phyloP scores from a whole-genome alignment of 2,329 filamentous ascomycete genomes.

The Raffaelea albimanens region DNA sequence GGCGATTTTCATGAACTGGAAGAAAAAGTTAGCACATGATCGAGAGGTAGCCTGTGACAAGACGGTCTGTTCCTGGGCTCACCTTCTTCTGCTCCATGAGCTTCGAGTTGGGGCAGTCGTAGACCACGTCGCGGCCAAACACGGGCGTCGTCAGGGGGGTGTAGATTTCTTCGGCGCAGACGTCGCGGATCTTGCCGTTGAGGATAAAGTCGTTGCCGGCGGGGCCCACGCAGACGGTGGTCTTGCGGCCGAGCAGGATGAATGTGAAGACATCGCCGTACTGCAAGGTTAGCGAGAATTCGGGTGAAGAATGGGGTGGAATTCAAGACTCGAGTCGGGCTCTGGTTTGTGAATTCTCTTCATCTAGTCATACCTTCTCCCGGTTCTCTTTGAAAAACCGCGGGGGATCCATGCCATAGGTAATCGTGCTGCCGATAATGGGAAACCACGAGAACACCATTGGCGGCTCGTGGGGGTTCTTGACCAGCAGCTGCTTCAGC shows the following conservation, averaged over 20 bases:
- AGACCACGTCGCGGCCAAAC: constrained; percentile 72
- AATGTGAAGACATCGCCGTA: constrained; percentile 47
- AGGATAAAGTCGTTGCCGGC: constrained; percentile 47
- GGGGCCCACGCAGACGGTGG: constrained; percentile 39
- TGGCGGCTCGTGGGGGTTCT: constrained; percentile 72
- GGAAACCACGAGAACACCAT: constrained; percentile 76
- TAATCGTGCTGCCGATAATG: constrained; percentile 80
- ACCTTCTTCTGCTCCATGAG: constrained; percentile 87
- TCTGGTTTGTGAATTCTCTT: too few species aligned
- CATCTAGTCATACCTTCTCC: constrained; percentile 62
- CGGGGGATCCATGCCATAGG: constrained; percentile 91
- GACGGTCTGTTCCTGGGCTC: too few species aligned
- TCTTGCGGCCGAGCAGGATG: constrained; percentile 38
- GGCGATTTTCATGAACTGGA: constrained; percentile 61
- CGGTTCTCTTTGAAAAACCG: constrained; percentile 69
- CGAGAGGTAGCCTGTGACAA: too few species aligned
- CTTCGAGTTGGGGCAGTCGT: constrained; percentile 76
- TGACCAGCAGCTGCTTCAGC: constrained; percentile 67
- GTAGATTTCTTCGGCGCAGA: constrained; percentile 47
- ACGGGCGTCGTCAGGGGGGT: constrained; percentile 40
- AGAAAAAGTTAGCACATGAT: too few species aligned
- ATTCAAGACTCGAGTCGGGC: too few species aligned
- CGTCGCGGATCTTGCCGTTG: constrained; percentile 42
- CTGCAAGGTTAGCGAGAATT: too few species aligned
- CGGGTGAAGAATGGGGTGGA: too few species aligned